Evolutionary conservation across 2,329 filamentous ascomycete species (phyloP).

Genomic region (Xylariaceae sp.): DNA sequence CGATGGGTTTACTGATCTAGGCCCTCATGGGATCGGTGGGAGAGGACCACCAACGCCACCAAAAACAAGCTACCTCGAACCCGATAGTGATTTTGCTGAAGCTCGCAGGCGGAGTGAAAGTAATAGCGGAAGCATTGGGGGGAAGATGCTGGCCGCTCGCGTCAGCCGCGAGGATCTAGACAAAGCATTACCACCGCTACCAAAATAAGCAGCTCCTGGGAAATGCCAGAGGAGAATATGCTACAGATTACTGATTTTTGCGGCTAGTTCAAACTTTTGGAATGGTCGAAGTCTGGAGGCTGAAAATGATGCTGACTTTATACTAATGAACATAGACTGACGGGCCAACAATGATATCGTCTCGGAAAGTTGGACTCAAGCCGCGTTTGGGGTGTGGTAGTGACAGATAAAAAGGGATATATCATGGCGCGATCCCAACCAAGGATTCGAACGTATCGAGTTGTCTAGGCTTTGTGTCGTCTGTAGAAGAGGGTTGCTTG

Average conservation of each 20-base stretch:
- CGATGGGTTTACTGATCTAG: constrained; percentile 44
- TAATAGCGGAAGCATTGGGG: constrained; percentile 33
- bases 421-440: not conserved
- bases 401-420: constrained; percentile 16
- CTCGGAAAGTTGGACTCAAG: constrained; percentile 11
- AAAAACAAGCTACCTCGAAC: constrained; percentile 47
- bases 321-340: constrained; percentile 24
- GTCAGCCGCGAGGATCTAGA: constrained; percentile 64
- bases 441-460: not conserved
- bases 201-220: constrained; percentile 35
- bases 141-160: constrained; percentile 43
- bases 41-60: constrained; percentile 55
- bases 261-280: not conserved
- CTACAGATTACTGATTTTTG: not conserved
- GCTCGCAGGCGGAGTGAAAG: constrained; percentile 37
- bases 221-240: no score
- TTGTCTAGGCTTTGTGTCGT: not conserved
- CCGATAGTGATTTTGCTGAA: constrained; percentile 53
- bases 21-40: constrained; percentile 40
- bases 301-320: constrained; percentile 1
- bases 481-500: constrained; percentile 2
- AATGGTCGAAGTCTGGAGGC: constrained; percentile 4
- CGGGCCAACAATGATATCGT: constrained; percentile 1
- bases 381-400: constrained; percentile 11
- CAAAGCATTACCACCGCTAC: constrained; percentile 65